phyloP scores from a whole-genome alignment of 352 stramenopile species.

The Phytophthora uliginosa region DNA sequence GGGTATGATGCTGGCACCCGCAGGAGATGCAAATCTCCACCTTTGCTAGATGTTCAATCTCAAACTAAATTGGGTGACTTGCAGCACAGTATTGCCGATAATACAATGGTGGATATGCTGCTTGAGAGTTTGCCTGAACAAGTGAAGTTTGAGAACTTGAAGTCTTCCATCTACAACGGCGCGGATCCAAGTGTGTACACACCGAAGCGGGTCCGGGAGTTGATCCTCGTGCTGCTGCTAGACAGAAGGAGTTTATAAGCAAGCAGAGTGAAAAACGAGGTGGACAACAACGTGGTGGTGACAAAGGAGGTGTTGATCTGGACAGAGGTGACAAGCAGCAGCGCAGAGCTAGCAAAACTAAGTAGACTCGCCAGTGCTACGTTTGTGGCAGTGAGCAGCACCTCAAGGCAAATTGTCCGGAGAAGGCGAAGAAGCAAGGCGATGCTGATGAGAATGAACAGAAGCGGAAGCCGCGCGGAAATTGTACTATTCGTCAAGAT shows the following conservation, averaged over 20 bases:
- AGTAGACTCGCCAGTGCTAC: constrained; percentile 3
- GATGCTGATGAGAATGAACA: constrained; percentile 3
- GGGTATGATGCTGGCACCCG: constrained; percentile 1
- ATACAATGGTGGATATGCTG: constrained; percentile 14
- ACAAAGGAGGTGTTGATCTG: constrained; percentile 1
- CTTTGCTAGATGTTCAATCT: constrained; percentile 1
- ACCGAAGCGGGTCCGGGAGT: constrained; percentile 2
- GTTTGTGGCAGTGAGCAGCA: constrained; percentile 4
- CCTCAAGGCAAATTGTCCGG: constrained; percentile 9
- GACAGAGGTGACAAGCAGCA: constrained; percentile 8
- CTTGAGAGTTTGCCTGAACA: background rate
- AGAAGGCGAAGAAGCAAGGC: constrained; percentile 1
- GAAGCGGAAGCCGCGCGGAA: constrained; percentile 6
- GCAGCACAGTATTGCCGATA: constrained; percentile 8
- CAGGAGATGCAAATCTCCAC: constrained; percentile 5
- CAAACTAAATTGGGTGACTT: constrained; percentile 2
- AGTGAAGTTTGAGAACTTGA: constrained; percentile 6
- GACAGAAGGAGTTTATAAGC: constrained; percentile 5
- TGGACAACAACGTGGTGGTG: background rate
- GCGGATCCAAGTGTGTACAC: constrained; percentile 9
- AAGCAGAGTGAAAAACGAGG: background rate
- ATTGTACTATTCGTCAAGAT: constrained; percentile 3
- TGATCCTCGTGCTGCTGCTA: background rate
- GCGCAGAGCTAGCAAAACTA: background rate
- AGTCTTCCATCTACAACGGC: constrained; percentile 8